Evolutionary conservation across 805 yeast species (phyloP), one percentile per base, ranked within the genome.

Genomic region (Myxozyma sirexii): DNA sequence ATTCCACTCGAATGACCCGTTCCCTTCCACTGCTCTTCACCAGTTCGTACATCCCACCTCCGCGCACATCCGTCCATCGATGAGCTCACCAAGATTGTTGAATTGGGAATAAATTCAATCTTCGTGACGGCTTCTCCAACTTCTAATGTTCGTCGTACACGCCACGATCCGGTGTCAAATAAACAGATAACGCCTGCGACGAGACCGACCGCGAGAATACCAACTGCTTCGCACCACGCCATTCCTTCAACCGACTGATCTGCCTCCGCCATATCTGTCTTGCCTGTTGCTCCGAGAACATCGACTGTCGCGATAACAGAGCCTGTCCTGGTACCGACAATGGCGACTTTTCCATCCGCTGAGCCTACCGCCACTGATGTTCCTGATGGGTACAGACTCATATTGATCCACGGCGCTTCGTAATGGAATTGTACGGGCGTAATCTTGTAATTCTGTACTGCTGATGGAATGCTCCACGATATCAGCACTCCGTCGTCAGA

Each of bases 1-100:
- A 94, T 85, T 63, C 98, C 98, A 88, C 89, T 88, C 74, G 87
- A 88, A 73, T 94, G 99, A 23, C 99, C 99, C 42, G 84, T 84
- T 64, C 96, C 94, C 35, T 81, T 86, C 76, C 87, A 88, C 59
- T 87, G 74, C 69, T 83, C 85, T 60, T 82, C 84, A 59, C 96
- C 96, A 2, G 91, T 86, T 76, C 97, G 85, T 5, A 88, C 85
- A 74, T 94, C 97, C 88, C 90, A 91, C 73, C 87, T 85, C 74
- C 86, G 86, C 37, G 94, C 82, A 67, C 82, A 83, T 59, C 98
- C 97, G 71, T 91, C 88, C 86, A 90, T 89, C 57, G 88, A 83
- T 4, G 90, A 79, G 0, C 87, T 94, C 39, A 87, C 75, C 57
- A 94, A 77, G 39, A 76, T 65, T 12, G 90, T 87, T 31, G 85